Conservation (phyloP, 306 rosid genomes). For the Datisca glomerata region DNA sequence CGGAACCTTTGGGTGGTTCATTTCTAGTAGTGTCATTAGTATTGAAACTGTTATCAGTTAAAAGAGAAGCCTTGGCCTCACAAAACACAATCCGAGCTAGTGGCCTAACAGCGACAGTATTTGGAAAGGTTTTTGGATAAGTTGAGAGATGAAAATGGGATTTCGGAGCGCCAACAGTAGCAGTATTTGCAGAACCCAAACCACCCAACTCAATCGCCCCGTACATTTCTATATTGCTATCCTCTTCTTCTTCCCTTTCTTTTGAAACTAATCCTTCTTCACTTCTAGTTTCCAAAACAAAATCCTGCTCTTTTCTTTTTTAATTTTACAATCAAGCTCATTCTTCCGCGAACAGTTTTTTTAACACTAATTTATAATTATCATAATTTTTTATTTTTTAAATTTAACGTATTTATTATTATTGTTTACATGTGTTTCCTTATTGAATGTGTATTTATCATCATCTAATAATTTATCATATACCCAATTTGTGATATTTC, state of each 20-base stretch:
- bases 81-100: background rate
- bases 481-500: no score
- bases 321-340: no score
- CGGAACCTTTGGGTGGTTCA: slow-evolving; percentile 41
- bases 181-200: slow-evolving; percentile 1
- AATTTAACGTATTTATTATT: no score
- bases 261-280: background rate
- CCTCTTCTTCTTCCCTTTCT: background rate
- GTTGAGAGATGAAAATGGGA: background rate
- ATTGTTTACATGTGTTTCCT: no score
- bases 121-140: background rate
- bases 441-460: no score
- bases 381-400: no score
- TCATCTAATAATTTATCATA: no score
- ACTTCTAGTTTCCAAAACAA: no score
- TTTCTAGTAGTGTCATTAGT: background rate
- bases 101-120: background rate
- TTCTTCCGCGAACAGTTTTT: no score
- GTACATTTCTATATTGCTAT: background rate
- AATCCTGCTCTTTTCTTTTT: slow-evolving; percentile 1
- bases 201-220: background rate
- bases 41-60: background rate
- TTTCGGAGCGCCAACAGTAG: background rate
- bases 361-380: no score
- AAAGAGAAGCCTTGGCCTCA: background rate